These are phyloP conservation scores for Sugiyamaella japonica DNA, from an alignment of 1,139 yeast species.

Conservation along the genomic window DNA sequence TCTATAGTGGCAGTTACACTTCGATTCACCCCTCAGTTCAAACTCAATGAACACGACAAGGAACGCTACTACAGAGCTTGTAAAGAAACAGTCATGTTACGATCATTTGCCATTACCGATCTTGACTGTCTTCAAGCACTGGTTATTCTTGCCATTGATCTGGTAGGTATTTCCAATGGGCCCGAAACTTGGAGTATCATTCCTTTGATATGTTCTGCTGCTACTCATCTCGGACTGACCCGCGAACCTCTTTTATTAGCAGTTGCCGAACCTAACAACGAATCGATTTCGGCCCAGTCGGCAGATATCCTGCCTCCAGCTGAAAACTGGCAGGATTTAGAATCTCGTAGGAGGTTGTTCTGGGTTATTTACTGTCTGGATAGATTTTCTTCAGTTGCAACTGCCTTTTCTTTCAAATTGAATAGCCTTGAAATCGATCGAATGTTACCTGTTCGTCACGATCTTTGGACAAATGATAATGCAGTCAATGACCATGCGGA, in stretches of 20 bases:
- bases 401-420: slow-evolving; percentile 28
- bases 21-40: slow-evolving; percentile 23
- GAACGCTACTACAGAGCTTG: slow-evolving; percentile 23
- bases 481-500: not conserved
- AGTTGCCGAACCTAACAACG: slow-evolving; percentile 6
- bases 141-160: slow-evolving; percentile 27
- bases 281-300: slow-evolving; percentile 23
- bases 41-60: slow-evolving; percentile 17
- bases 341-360: slow-evolving; percentile 28
- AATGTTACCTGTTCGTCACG: slow-evolving; percentile 25
- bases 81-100: slow-evolving; percentile 27
- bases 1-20: slow-evolving; percentile 27
- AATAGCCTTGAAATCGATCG: slow-evolving; percentile 26
- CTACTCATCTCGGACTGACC: slow-evolving; percentile 26
- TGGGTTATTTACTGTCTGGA: slow-evolving; percentile 31
- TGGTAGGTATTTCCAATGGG: slow-evolving; percentile 30
- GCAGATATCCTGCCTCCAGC: slow-evolving; percentile 26
- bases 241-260: slow-evolving; percentile 20
- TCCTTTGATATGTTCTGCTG: slow-evolving; percentile 29
- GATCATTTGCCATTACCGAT: slow-evolving; percentile 26
- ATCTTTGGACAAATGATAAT: slow-evolving; percentile 21
- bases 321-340: slow-evolving; percentile 24
- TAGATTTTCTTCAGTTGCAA: slow-evolving; percentile 29
- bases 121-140: slow-evolving; percentile 28
- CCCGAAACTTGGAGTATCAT: slow-evolving; percentile 32